Evolutionary conservation across 345 rosid species (phyloP).

Genomic region (Cardamine chenopodiifolia): DNA sequence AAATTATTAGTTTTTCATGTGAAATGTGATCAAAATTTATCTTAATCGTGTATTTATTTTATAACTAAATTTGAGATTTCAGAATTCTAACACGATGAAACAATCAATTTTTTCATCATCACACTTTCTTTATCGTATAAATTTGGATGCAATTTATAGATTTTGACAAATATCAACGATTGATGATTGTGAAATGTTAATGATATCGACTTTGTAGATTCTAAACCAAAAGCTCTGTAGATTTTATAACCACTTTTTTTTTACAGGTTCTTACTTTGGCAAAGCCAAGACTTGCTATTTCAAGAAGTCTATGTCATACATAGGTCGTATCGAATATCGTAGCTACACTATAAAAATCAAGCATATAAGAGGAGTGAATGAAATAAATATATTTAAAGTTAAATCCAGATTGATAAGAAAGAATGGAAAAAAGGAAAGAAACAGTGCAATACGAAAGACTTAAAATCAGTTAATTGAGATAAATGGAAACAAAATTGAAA

Average conservation of each 20-base stretch:
- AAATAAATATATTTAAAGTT: conserved; percentile 10
- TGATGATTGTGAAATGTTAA: too few species aligned
- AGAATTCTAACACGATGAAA: too few species aligned
- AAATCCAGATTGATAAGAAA: conserved; percentile 28
- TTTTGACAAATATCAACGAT: too few species aligned
- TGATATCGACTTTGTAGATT: conserved; percentile 7
- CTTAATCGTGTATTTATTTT: background rate
- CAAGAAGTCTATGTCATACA: conserved; percentile 40
- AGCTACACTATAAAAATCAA: conserved; percentile 38
- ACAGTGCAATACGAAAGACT: conserved; percentile 37
- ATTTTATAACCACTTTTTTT: background rate
- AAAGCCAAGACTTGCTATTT: conserved; percentile 41
- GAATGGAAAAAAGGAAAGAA: conserved; percentile 4
- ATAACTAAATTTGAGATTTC: background rate
- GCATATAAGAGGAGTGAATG: background rate
- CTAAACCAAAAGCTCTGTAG: background rate
- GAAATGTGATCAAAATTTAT: background rate
- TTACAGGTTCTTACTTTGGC: conserved; percentile 33
- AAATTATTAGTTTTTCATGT: background rate
- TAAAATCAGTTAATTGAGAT: background rate
- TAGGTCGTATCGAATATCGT: conserved; percentile 45
- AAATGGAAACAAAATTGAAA: background rate
- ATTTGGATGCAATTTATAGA: too few species aligned
- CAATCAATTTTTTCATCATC: too few species aligned
- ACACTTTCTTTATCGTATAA: too few species aligned